Evolutionary conservation across 306 rosid genomes (phyloP), one percentile per base, ranked within the genome.

Genomic region (Aeschynomene evenia): DNA sequence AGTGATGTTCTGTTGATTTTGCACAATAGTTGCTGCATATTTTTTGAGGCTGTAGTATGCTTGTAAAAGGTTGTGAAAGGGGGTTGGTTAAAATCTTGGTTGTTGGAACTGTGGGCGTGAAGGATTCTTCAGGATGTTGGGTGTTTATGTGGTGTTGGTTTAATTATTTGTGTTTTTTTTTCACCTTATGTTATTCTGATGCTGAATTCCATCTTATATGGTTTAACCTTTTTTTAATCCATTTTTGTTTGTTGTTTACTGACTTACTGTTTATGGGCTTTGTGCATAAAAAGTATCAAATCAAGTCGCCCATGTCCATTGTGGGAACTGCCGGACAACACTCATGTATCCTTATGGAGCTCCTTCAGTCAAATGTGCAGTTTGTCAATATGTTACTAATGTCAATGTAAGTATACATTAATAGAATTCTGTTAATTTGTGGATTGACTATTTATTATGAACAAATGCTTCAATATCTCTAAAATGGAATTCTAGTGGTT

Each of bases 291-390:
- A 73, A 95, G 95, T 79, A 51, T 21, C 92, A 14, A 85, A 64
- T 80, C 97, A 85, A 81, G 80, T 87, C 2, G 91, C 99, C 37
- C 97, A 95, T 78, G 79, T 91, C 55, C 89, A 80, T 69, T 95
- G 99, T 63, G 99, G 89, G 68, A 95, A 83, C 78, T 95, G 99
- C 83, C 89, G 96, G 66, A 95, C 96, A 48, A 86, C 83, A 7
- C 95, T 95, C 73, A 82, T 95, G 92, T 95, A 89, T 81, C 96
- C 99, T 0, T 87, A 76, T 73, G 99, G 99, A 63, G 97, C 99
- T 75, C 95, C 99, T 23, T 95, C 99, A 28, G 99, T 95, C 78
- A 95, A 95, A 78, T 95, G 99, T 74, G 99, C 97, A 56, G 73
- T 95, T 65, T 95, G 99, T 80, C 99, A 95, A 34, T 91, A 76